phyloP scores from a whole-genome alignment of 306 rosid genomes.

The Datisca glomerata region DNA sequence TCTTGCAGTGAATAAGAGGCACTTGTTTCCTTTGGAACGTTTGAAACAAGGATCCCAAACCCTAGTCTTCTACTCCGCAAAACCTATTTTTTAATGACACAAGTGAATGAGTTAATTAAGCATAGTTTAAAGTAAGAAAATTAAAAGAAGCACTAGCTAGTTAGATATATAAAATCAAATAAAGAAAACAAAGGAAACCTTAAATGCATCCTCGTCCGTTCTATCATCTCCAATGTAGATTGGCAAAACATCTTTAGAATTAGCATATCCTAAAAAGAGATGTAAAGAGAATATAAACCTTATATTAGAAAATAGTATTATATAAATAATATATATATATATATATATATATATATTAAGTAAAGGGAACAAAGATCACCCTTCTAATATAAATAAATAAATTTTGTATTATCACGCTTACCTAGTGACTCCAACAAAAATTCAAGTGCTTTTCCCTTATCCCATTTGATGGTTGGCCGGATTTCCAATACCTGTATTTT shows the following conservation, averaged over 20 bases:
- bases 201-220: conserved; percentile 91
- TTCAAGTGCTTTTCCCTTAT: conserved; percentile 90
- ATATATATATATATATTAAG: too few species aligned
- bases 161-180: neutral
- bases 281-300: too few species aligned
- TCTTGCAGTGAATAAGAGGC: conserved; percentile 83
- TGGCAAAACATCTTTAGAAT: conserved; percentile 61
- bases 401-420: too few species aligned
- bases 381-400: too few species aligned
- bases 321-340: too few species aligned
- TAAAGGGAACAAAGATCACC: too few species aligned
- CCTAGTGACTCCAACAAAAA: conserved; percentile 71
- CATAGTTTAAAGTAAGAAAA: neutral
- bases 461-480: conserved; percentile 92
- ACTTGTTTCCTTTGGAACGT: conserved; percentile 64
- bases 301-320: too few species aligned
- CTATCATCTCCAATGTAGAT: conserved; percentile 89
- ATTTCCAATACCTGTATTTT: conserved; percentile 51
- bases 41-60: conserved; percentile 81
- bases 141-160: neutral
- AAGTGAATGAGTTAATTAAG: neutral
- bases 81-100: conserved; percentile 27
- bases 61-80: conserved; percentile 63
- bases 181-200: conserved; percentile 26
- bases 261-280: conserved; percentile 58